Conservation (phyloP, 805 yeast species). For the Hanseniaspora nectarophila region DNA sequence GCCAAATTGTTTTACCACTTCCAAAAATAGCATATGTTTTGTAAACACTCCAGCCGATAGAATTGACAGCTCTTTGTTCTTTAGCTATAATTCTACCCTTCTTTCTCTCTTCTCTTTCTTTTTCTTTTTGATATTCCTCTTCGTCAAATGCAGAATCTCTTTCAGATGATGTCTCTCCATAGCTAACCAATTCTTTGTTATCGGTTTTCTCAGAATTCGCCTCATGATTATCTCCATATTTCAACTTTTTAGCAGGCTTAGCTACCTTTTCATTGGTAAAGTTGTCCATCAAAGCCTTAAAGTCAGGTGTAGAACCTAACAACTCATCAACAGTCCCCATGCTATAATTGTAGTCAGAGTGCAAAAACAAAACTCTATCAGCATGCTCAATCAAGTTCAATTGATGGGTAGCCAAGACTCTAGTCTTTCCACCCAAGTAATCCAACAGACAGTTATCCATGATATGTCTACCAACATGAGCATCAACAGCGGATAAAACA, state of each 20-base stretch:
- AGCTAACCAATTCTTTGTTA: neutral
- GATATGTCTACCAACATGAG: slow-evolving; percentile 60
- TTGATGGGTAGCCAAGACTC: slow-evolving; percentile 67
- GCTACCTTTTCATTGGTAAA: slow-evolving; percentile 24
- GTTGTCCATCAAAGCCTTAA: slow-evolving; percentile 34
- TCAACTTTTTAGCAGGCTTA: neutral
- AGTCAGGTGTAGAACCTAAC: slow-evolving; percentile 30
- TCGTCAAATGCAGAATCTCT: neutral
- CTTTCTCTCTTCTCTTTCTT: slow-evolving; percentile 7
- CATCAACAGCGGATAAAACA: slow-evolving; percentile 64
- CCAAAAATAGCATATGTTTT: slow-evolving; percentile 24
- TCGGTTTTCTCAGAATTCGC: neutral
- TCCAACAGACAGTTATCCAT: slow-evolving; percentile 49
- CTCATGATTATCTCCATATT: neutral
- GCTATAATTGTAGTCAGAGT: slow-evolving; percentile 44
- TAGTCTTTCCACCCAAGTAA: slow-evolving; percentile 39
- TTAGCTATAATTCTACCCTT: slow-evolving; percentile 17
- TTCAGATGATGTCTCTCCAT: slow-evolving; percentile 1
- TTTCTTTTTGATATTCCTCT: slow-evolving; percentile 5
- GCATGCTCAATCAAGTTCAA: slow-evolving; percentile 51
- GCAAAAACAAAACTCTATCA: slow-evolving; percentile 48
- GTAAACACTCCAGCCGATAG: slow-evolving; percentile 29
- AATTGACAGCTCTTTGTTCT: slow-evolving; percentile 32
- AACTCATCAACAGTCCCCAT: slow-evolving; percentile 47
- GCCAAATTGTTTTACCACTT: slow-evolving; percentile 35